phyloP scores from a whole-genome alignment of 768 basidiomycete genomes.

The Obba rivulosa region DNA sequence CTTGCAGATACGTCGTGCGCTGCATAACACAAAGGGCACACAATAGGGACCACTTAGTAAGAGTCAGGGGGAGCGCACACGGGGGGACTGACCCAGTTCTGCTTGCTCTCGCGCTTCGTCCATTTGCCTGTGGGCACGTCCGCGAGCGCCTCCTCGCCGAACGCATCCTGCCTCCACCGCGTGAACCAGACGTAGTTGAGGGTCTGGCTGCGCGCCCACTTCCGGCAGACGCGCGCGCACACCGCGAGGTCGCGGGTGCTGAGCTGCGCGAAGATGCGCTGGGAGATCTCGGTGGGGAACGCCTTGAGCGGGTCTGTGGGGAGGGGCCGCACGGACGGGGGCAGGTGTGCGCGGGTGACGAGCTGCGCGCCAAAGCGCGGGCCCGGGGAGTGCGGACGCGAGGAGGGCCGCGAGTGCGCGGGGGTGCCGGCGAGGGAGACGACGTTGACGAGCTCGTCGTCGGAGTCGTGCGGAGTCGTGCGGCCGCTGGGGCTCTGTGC shows the following conservation, averaged over 20 bases:
- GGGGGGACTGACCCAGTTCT: slow-evolving; percentile 65
- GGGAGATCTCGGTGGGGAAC: slow-evolving; percentile 78
- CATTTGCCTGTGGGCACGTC: slow-evolving; percentile 68
- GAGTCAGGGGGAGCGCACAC: too few relatives aligned
- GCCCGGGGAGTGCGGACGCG: slow-evolving; percentile 48
- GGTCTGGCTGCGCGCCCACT: slow-evolving; percentile 87
- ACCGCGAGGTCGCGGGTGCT: slow-evolving; percentile 61
- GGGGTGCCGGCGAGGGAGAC: slow-evolving; percentile 70
- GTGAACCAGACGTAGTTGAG: slow-evolving; percentile 97
- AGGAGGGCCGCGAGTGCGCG: slow-evolving; percentile 40
- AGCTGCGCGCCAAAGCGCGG: slow-evolving; percentile 30
- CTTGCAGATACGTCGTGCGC: slow-evolving; percentile 46
- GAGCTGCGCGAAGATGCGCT: slow-evolving; percentile 67
- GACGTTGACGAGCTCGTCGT: slow-evolving; percentile 67
- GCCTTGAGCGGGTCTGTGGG: slow-evolving; percentile 55
- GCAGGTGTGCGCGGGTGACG: slow-evolving; percentile 13
- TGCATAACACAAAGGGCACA: slow-evolving; percentile 21
- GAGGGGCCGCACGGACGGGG: slow-evolving; percentile 13
- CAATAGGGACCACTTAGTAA: neutral
- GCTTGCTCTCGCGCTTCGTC: slow-evolving; percentile 92
- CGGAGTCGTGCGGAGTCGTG: slow-evolving; percentile 38
- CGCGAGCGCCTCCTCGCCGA: slow-evolving; percentile 65
- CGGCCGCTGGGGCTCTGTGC: slow-evolving; percentile 7
- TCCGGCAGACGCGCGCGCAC: slow-evolving; percentile 76
- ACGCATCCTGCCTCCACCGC: slow-evolving; percentile 81